Base-by-base conservation (phyloP, 202 grass and related monocot genomes). In the Dendrocalamus latiflorus region DNA sequence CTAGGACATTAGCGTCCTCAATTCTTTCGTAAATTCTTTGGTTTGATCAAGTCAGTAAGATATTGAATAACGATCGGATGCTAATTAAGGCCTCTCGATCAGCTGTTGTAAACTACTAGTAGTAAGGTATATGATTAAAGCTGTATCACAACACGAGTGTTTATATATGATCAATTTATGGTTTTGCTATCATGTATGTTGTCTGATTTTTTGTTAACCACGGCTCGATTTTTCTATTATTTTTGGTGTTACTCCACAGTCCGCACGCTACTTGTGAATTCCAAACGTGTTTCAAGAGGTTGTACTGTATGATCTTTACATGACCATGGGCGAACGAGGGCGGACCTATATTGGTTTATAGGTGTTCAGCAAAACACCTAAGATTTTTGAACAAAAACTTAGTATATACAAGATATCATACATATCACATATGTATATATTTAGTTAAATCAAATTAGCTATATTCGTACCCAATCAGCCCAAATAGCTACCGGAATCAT, bases 41-140 rank as follows among this genome's bases (percentile, higher is more conserved):
- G 21, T 62, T 76, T 62, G n/a, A 39, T 9, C 1, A 22, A 65
- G 18, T 17, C 12, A 51, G 14, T 9, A 42, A 62, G 17, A 17
- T 2, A 2, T 4, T 67, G 48, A 73, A 80, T 73, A 71, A 78
- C 37, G 68, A 57, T 56, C 20, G 3, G 70, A 63, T 64, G 65
- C 39, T 8, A 34, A 24, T 30, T 45, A 11, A 81, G 45, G 2
- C 33, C 44, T 62, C 38, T 17, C 42, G 30, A 80, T 59, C 68
- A 64, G 30, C 4, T 57, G n/a, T 15, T 81, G 82, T 89, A 81
- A 84, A 71, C 53, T 34, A 38, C 22, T 75, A 34, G 39, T 4
- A 25, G 48, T 44, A 21, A 65, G 17, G 33, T 41, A 11, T 18
- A 78, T 6, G 57, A 79, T 16, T 28, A 8, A 69, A 34, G 51